Percentiles rank a stretch among this genome's conserved stretches.
These are phyloP conservation scores for Stropharia rugosoannulata DNA, from an alignment of 768 basidiomycete species.

Conservation along the genomic window DNA sequence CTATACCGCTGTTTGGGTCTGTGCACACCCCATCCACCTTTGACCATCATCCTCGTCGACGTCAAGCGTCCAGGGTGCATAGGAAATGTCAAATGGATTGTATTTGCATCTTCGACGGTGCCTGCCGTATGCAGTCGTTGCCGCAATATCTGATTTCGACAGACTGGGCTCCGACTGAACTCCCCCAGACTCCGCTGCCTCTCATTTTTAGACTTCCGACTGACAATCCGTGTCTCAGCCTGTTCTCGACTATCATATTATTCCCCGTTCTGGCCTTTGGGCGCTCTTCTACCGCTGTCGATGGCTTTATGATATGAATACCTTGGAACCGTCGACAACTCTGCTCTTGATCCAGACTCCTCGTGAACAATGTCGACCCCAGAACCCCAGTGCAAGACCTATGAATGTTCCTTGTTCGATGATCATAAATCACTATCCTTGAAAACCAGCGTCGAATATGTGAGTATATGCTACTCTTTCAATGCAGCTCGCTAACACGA, in stretches of 20 bases:
- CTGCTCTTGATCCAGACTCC: background rate
- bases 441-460: too few relatives aligned
- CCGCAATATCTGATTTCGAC: background rate
- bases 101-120: background rate
- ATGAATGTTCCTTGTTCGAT: too few relatives aligned
- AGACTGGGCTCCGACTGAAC: constrained; percentile 16
- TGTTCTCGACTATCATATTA: background rate
- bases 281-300: background rate
- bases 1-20: constrained; percentile 15
- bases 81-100: background rate
- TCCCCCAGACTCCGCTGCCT: constrained; percentile 16
- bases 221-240: background rate
- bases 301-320: background rate
- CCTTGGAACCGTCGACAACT: background rate
- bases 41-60: background rate
- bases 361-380: background rate
- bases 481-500: too few relatives aligned
- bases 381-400: background rate
- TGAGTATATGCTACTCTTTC: too few relatives aligned
- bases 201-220: background rate
- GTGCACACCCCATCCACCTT: constrained; percentile 18
- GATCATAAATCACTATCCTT: too few relatives aligned
- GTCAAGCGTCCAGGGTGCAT: background rate
- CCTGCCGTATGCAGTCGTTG: too few relatives aligned
- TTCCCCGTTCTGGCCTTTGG: constrained; percentile 1